Evolutionary conservation across 805 yeast species (phyloP).

Genomic region (Lipomyces sp.): DNA sequence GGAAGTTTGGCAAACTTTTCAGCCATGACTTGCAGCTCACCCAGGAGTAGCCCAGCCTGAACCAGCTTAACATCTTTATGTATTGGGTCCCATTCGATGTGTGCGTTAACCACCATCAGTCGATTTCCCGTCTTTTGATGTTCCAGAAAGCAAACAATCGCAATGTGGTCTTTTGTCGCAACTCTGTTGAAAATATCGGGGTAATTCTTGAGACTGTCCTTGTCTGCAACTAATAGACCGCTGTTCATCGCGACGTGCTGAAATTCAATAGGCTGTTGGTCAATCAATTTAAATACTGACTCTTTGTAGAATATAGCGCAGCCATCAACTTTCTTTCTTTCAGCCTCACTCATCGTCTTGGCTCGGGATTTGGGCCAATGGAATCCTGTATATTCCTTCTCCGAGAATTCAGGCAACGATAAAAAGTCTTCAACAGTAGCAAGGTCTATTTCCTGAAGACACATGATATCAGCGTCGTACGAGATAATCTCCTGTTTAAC

Average conservation of each 20-base stretch:
- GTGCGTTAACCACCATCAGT: conserved; percentile 82
- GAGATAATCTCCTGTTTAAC: conserved; percentile 73
- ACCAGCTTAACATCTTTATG: conserved; percentile 94
- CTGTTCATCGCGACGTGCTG: conserved; percentile 51
- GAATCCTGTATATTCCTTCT: conserved; percentile 76
- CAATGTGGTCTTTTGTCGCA: conserved; percentile 93
- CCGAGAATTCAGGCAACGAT: conserved; percentile 67
- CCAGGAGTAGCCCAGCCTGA: conserved; percentile 90
- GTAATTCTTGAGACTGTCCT: conserved; percentile 84
- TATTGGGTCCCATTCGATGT: conserved; percentile 98
- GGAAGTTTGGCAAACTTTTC: conserved; percentile 51
- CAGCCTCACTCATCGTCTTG: conserved; percentile 69
- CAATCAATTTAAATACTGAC: conserved; percentile 69
- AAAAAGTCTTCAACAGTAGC: conserved; percentile 84
- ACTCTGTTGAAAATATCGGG: conserved; percentile 95
- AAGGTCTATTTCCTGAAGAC: conserved; percentile 95
- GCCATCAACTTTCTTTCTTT: conserved; percentile 92
- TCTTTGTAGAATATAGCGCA: conserved; percentile 91
- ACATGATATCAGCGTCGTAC: conserved; percentile 73
- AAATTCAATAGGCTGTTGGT: conserved; percentile 78
- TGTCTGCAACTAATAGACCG: conserved; percentile 29
- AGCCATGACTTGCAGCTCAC: conserved; percentile 74
- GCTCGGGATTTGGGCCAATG: conserved; percentile 91
- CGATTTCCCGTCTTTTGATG: conserved; percentile 73
- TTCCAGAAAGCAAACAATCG: conserved; percentile 74